Base-by-base conservation (phyloP, 116 monocot genomes). In the Trichopus zeylanicus region DNA sequence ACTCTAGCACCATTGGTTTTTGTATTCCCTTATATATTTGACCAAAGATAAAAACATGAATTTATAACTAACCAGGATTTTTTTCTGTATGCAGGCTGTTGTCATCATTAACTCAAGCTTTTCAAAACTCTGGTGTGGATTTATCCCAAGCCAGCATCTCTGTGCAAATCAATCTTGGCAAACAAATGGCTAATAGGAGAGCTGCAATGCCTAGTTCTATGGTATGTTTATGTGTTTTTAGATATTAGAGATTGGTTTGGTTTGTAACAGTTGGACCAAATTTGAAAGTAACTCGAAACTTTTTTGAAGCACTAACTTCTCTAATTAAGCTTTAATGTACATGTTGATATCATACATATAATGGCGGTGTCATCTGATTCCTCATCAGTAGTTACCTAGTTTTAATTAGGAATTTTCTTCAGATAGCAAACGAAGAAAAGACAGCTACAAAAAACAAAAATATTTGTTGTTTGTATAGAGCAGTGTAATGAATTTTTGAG, bases 81-180 rank as follows among this genome's bases (percentile, higher is more conserved):
- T 59, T 3, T 24, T 48, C 0, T 23, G 24, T 49, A 16, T 42
- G 3, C 85, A 92, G 91, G 46, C 25, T 92, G 37, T 70, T 92
- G 59, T 70, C 67, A 27, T 57, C 77, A 13, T n/a, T 92, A 8
- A 71, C 70, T 68, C 80, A 80, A 34, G 72, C 91, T 12, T 73
- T 92, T 7, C 77, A 78, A 56, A 92, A 59, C 46, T 80, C 91
- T 9, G 91, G 91, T 38, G 59, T 92, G 27, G 87, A 92, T 75
- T 51, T 83, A 25, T 73, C 91, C 7, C 80, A 92, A 70, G 75
- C 87, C 29, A 92, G 59, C 59, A 49, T 92, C 49, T 88, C 88
- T 22, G 88, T 93, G 34, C 76, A 88, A 32, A 80, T 93, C 29
- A 84, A 79, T 69, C 61, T 88, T 18, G 88, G 85, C 12, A 88